A percentile compares a stretch with the other conserved stretches of the same genome.
Evolutionary conservation across 306 rosid genomes (phyloP).

Genomic region (Pterocarpus macrocarpus): DNA sequence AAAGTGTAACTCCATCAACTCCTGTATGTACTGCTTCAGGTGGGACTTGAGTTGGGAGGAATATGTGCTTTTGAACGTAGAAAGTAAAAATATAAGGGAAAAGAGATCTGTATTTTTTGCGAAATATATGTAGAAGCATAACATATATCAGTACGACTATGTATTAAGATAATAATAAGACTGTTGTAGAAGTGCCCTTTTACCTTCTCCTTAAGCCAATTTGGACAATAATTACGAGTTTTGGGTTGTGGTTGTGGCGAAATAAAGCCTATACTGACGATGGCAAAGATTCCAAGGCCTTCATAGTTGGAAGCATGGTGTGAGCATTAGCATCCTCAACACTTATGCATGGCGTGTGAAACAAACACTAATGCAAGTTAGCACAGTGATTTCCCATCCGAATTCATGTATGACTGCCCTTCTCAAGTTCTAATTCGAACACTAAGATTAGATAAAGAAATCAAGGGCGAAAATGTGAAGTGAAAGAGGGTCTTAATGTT

Average conservation of each 20-base stretch:
- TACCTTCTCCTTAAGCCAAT: background rate
- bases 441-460: too few relatives aligned
- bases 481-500: background rate
- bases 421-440: too few relatives aligned
- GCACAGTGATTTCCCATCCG: too few relatives aligned
- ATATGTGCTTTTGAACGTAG: slow-evolving; percentile 29
- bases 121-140: background rate
- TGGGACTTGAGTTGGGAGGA: slow-evolving; percentile 4
- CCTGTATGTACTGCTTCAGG: too few relatives aligned
- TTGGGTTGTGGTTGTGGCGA: background rate
- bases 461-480: too few relatives aligned
- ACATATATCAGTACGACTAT: background rate
- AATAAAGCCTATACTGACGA: background rate
- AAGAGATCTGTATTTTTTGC: background rate
- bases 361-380: too few relatives aligned
- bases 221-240: background rate
- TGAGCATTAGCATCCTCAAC: background rate
- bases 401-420: too few relatives aligned
- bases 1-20: background rate
- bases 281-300: background rate
- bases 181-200: background rate
- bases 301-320: background rate
- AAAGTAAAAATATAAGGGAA: background rate
- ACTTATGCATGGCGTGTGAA: background rate
- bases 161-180: background rate